Conservation (phyloP, 805 yeast genomes). For the Wickerhamomyces xylosicus region DNA sequence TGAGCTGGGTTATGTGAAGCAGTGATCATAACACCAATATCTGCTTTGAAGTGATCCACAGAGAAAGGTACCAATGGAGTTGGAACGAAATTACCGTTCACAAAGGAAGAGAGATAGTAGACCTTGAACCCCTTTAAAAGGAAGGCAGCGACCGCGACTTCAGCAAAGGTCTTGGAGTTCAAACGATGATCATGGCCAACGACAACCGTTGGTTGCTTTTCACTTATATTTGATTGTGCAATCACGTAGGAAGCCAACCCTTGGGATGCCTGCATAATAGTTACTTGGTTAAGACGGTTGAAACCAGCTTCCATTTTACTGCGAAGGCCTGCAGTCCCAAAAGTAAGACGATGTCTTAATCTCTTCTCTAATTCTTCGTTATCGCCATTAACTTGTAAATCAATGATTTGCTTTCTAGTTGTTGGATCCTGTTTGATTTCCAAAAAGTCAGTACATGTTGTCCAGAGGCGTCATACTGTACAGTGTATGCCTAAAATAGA, state of each 20-base stretch:
- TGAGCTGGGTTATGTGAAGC: slow-evolving; percentile 81
- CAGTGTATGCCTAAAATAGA: background rate
- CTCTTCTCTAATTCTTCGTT: slow-evolving; percentile 38
- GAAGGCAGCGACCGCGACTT: slow-evolving; percentile 68
- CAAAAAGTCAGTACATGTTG: background rate
- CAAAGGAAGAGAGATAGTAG: slow-evolving; percentile 31
- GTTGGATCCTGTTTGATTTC: slow-evolving; percentile 20
- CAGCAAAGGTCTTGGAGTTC: slow-evolving; percentile 72
- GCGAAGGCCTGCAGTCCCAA: slow-evolving; percentile 92
- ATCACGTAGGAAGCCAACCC: slow-evolving; percentile 52
- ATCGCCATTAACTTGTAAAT: slow-evolving; percentile 28
- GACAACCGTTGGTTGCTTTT: slow-evolving; percentile 37
- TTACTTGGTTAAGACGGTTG: slow-evolving; percentile 78
- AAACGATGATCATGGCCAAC: slow-evolving; percentile 90
- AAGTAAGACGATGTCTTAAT: slow-evolving; percentile 52
- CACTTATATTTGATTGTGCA: slow-evolving; percentile 9
- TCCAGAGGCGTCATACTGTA: too few relatives aligned
- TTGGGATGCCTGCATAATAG: slow-evolving; percentile 84
- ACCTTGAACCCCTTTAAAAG: slow-evolving; percentile 60
- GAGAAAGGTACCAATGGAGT: slow-evolving; percentile 93
- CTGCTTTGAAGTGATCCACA: slow-evolving; percentile 49
- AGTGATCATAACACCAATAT: slow-evolving; percentile 87
- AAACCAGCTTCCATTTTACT: slow-evolving; percentile 88
- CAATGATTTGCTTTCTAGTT: slow-evolving; percentile 46
- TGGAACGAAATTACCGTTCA: slow-evolving; percentile 36